Percentiles rank a stretch among this genome's conserved stretches.
Evolutionary conservation across 495 filamentous ascomycete genomes (phyloP).

Genomic region (Xylaria sp.): DNA sequence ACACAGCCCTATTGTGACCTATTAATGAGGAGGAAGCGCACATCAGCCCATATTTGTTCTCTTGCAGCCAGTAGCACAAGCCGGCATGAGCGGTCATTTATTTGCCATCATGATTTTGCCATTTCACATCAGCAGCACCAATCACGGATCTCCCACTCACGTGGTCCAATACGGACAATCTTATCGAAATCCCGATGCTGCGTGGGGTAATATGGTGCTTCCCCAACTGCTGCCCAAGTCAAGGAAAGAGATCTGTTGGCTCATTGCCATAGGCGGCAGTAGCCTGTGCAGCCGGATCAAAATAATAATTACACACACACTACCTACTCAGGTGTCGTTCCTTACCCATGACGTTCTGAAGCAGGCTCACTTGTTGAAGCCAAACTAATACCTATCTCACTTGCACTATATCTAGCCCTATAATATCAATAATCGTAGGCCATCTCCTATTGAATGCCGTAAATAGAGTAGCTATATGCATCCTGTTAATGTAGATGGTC

Average conservation of each 20-base stretch:
- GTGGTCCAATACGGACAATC: conserved; percentile 13
- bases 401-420: background rate
- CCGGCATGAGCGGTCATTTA: conserved; percentile 20
- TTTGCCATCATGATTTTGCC: conserved; percentile 21
- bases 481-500: background rate
- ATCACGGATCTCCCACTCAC: conserved; percentile 1
- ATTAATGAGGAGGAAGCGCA: background rate
- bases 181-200: background rate
- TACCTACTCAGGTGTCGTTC: background rate
- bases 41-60: background rate
- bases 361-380: background rate
- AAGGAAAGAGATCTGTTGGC: background rate
- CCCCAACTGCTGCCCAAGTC: background rate
- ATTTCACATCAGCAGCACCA: conserved; percentile 31
- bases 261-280: background rate
- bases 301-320: background rate
- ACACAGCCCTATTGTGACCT: too few relatives aligned
- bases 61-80: conserved; percentile 1
- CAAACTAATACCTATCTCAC: too few relatives aligned
- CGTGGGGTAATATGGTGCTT: conserved; percentile 1
- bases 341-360: background rate
- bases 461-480: background rate
- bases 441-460: background rate
- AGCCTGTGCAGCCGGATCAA: background rate
- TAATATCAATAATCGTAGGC: background rate